Base-by-base conservation (phyloP, 108 stramenopile genomes). In the Craspedostauros australis region DNA sequence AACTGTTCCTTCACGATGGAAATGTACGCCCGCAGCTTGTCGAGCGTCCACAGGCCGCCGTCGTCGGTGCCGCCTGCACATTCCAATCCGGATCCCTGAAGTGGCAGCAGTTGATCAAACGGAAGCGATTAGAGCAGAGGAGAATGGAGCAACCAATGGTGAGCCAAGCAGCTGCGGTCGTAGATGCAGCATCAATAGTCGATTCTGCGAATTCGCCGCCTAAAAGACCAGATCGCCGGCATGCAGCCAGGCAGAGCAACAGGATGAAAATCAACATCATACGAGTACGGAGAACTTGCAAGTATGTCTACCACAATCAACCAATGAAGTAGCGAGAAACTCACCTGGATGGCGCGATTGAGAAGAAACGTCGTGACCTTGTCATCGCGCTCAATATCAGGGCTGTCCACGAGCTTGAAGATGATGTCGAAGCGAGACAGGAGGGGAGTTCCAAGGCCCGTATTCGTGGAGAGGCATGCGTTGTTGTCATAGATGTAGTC, bases 391-490 rank as follows among this genome's bases (percentile, higher is more conserved):
- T 68, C 65, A 3, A 61, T 46, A 46, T 93, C 79, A 0, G 79
- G 65, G 44, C 60, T 70, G 59, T 99, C 99, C 14, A 94, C 69
- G 58, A 99, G 70, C 46, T 91, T 73, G 50, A 95, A 80, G 29
- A 95, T 82, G 15, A 98, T 47, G 64, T 99, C 99, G 61, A 99
- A 99, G 30, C 99, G 68, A 4, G 93, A 94, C n/a, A 99, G 57
- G 14, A 99, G 75, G 3, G 99, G 96, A 5, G 95, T 76, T 18
- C 85, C 96, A 5, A 99, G 87, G 7, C 92, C 87, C 11, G 96
- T 96, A 68, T 98, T 99, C 32, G 58, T 62, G 31, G 92, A 73
- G 19, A 99, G 40, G 40, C 70, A 76, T 30, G 56, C 48, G 5
- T 74, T 66, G 33, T 75, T 62, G 36, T 91, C 85, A 62, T 88